Percentiles rank a stretch among this genome's conserved stretches.
Evolutionary conservation across 441 rosid genomes (phyloP).

Genomic region (Erodium moschatum): DNA sequence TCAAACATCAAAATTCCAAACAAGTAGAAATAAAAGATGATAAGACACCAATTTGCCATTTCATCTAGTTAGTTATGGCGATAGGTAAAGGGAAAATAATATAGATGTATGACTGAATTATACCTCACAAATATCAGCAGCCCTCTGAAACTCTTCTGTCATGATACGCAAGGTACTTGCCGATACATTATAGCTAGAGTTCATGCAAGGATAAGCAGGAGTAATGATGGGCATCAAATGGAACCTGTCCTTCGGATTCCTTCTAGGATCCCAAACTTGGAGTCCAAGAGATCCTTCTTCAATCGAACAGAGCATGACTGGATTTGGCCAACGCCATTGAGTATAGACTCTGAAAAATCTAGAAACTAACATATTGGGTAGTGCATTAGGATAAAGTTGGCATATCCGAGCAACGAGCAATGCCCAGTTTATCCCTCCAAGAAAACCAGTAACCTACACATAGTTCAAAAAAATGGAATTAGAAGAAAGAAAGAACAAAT

Average conservation of each 20-base stretch:
- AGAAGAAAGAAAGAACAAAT: conserved; percentile 7
- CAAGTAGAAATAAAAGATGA: background rate
- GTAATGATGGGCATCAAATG: conserved; percentile 98
- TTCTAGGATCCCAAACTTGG: conserved; percentile 95
- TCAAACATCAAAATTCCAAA: background rate
- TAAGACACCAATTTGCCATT: background rate
- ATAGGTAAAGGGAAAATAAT: background rate
- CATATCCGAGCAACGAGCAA: conserved; percentile 98
- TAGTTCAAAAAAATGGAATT: background rate
- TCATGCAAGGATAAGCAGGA: conserved; percentile 97
- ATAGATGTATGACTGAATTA: conserved; percentile 18
- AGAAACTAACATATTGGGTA: conserved; percentile 83
- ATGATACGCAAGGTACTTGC: conserved; percentile 73
- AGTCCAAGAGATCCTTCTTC: conserved; percentile 86
- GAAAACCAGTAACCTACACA: conserved; percentile 90
- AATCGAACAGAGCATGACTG: conserved; percentile 79
- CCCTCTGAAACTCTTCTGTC: conserved; percentile 87
- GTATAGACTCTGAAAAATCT: conserved; percentile 90
- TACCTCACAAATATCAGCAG: conserved; percentile 89
- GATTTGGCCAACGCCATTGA: conserved; percentile 98
- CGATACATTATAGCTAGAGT: conserved; percentile 93
- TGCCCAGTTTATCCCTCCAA: conserved; percentile 97
- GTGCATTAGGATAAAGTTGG: conserved; percentile 92
- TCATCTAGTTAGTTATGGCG: background rate
- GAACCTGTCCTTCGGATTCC: conserved; percentile 65